Conservation (phyloP, 192 early-diverging fungal species). For the Backusella macrospora region DNA sequence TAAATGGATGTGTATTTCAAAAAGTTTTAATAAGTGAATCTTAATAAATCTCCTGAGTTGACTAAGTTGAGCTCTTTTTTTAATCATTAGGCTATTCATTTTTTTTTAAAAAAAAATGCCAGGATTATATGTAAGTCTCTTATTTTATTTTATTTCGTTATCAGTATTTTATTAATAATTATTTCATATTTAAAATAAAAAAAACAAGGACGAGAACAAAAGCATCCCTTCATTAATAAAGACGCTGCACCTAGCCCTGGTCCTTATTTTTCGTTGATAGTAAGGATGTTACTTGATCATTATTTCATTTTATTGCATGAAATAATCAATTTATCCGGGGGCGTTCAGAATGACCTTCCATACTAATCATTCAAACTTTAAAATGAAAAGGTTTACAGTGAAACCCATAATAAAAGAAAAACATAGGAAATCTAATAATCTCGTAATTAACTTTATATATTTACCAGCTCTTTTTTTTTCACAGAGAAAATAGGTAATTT, state of each 20-base stretch:
- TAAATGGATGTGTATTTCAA: too few relatives aligned
- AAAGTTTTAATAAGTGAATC: neutral
- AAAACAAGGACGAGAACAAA: too few relatives aligned
- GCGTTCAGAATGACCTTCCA: neutral
- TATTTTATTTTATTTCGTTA: neutral
- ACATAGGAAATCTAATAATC: too few relatives aligned
- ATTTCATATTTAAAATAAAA: neutral
- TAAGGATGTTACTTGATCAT: neutral
- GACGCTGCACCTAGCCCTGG: neutral
- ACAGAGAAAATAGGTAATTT: too few relatives aligned
- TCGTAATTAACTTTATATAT: too few relatives aligned
- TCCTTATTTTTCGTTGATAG: too few relatives aligned
- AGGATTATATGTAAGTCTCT: neutral
- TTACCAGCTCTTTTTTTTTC: too few relatives aligned
- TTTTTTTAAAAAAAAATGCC: neutral
- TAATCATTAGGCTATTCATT: neutral
- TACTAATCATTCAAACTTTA: neutral
- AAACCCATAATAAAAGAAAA: neutral
- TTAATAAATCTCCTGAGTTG: neutral
- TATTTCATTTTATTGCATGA: neutral
- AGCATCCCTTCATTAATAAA: too few relatives aligned
- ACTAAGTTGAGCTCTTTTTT: neutral
- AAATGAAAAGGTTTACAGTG: conserved; percentile 1
- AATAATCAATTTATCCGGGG: neutral
- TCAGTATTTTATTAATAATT: neutral